Evolutionary conservation across 352 stramenopile species (phyloP), one percentile per base, ranked within the genome.

Genomic region (Globisporangium sylvaticum): DNA sequence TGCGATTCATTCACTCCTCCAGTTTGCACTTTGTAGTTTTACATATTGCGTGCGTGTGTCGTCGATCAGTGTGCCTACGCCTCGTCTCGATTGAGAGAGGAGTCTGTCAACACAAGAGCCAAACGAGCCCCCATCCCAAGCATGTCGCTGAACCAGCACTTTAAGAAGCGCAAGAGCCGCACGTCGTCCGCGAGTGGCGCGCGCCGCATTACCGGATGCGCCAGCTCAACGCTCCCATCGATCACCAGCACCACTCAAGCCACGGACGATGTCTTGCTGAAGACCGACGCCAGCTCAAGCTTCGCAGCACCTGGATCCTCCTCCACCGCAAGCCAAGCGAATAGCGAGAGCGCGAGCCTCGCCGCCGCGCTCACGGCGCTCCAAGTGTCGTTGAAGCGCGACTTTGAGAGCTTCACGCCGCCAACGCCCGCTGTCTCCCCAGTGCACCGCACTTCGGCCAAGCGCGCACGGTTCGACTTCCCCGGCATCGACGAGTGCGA

Each of bases 371-470:
- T 92, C 34, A 90, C 74, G 0, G 81, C 83, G 25, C 83, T 94
- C 22, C 85, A 92, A 65, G 79, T 94, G 15, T 91, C 86, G 46
- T 71, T 91, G 25, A 91, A 88, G 69, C 83, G 83, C 57, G 82
- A 91, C 60, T 74, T 88, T 37, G 80, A 91, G 27, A 87, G 78
- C 57, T 89, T 89, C 32, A 78, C 84, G 44, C 83, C 86, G 4
- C 86, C 86, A 0, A 94, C 86, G 27, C 86, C 86, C 0, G 83
- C 79, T 8, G 86, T 83, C 0, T 94, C 86, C 9, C 86, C 86
- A 15, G 75, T 75, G 27, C 77, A 92, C 27, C 77, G 80, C 9
- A 70, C 75, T 12, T 62, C 57, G 4, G 27, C 73, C 37, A 94
- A 94, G 71, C 84, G 84, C 44, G 71, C 79, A 4, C 80, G 86